These are phyloP conservation scores for Dipodascopsis tothii DNA, from an alignment of 805 yeast genomes.

Conservation along the genomic window DNA sequence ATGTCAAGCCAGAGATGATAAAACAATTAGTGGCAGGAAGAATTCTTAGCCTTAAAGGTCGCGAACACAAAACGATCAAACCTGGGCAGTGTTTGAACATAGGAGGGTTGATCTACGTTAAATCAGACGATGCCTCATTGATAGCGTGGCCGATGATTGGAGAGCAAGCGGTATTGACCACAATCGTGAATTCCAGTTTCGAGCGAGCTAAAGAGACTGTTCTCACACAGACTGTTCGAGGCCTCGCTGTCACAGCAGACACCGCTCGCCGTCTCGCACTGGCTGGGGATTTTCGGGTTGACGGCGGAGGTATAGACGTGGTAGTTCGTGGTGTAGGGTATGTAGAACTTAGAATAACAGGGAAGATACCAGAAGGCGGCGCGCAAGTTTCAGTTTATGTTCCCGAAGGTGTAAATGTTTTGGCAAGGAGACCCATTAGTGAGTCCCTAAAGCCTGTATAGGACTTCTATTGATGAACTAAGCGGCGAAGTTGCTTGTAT, in stretches of 20 bases:
- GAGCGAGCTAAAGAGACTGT: constrained; percentile 22
- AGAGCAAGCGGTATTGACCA: constrained; percentile 21
- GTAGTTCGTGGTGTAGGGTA: constrained; percentile 32
- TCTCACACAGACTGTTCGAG: constrained; percentile 9
- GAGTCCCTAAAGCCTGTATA: constrained; percentile 6
- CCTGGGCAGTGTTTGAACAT: constrained; percentile 25
- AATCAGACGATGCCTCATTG: constrained; percentile 24
- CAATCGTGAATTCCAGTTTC: constrained; percentile 22
- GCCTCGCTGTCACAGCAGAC: constrained; percentile 2
- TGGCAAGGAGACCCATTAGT: constrained; percentile 18
- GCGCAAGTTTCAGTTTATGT: constrained; percentile 25
- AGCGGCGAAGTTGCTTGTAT: no score
- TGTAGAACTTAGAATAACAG: constrained; percentile 29
- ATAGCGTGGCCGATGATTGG: constrained; percentile 30
- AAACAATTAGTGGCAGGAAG: constrained; percentile 10
- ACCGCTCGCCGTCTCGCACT: constrained; percentile 3
- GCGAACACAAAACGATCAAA: constrained; percentile 23
- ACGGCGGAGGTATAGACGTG: constrained; percentile 23
- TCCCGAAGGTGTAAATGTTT: constrained; percentile 25
- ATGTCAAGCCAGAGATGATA: constrained; percentile 23
- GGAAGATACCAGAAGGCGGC: constrained; percentile 29
- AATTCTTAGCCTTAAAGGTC: constrained; percentile 16
- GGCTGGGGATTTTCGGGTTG: constrained; percentile 7
- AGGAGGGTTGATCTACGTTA: constrained; percentile 31
- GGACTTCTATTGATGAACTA: neutral